phyloP scores from a whole-genome alignment of 768 basidiomycete genomes.

The Mycena filopes region DNA sequence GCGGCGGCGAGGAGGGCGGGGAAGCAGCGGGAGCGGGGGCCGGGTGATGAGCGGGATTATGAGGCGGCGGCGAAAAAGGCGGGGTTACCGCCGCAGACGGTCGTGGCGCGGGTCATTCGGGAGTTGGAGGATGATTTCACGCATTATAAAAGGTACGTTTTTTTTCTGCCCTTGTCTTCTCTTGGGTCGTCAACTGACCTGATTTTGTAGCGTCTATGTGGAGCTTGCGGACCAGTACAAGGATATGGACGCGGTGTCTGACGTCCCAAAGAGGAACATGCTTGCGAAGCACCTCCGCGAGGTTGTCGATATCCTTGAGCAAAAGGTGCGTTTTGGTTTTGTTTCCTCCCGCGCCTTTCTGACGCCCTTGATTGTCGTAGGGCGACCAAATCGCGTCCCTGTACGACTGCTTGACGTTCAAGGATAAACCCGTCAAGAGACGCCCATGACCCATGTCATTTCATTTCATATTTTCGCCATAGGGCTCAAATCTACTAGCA shows the following conservation, averaged over 20 bases:
- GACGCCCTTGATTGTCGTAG: constrained; percentile 49
- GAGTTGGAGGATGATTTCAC: constrained; percentile 96
- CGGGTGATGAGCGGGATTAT: constrained; percentile 32
- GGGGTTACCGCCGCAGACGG: constrained; percentile 85
- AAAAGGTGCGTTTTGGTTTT: constrained; percentile 68
- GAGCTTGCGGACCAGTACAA: constrained; percentile 95
- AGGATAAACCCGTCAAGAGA: constrained; percentile 61
- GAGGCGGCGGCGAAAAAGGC: constrained; percentile 48
- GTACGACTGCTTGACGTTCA: constrained; percentile 84
- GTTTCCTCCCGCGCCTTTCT: not conserved
- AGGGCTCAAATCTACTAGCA: too few relatives aligned
- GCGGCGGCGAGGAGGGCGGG: constrained; percentile 35
- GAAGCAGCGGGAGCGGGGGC: constrained; percentile 44
- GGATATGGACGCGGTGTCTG: constrained; percentile 84
- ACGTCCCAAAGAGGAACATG: constrained; percentile 84
- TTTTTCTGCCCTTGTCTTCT: too few relatives aligned
- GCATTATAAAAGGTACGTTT: constrained; percentile 89
- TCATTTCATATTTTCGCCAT: too few relatives aligned
- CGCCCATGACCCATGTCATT: too few relatives aligned
- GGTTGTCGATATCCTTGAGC: constrained; percentile 91
- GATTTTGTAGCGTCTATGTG: constrained; percentile 76
- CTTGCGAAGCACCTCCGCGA: constrained; percentile 90
- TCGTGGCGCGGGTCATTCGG: constrained; percentile 81
- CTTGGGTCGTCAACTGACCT: too few relatives aligned
- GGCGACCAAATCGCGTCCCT: constrained; percentile 95